Base-by-base conservation (phyloP, 495 filamentous ascomycete species). In the Saxispiralis lemnorum region DNA sequence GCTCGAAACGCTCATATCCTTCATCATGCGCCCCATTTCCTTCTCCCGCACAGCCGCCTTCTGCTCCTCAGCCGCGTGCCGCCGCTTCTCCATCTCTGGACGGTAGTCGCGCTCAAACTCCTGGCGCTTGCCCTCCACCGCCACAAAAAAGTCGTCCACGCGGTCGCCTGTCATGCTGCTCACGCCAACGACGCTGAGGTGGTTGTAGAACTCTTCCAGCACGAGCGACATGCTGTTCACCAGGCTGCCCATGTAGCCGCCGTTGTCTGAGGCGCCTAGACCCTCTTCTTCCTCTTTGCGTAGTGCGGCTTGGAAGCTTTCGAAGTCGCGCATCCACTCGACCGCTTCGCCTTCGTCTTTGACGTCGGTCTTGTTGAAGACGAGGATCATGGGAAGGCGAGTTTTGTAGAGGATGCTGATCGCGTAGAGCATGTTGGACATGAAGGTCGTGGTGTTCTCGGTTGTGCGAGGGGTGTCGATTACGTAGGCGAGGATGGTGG, bases 251-350 rank as follows among this genome's bases (percentile, higher is more conserved):
- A 99, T 95, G 59, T 99, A 99, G 21, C 89, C 89, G 0, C 88
- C 85, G 10, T 70, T 67, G 1, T 72, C 64, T 16, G 78, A 82
- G 2, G 79, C 78, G 55, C 83, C 89, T 14, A 73, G 76, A 17
- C 83, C 84, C 1, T 62, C 59, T 43, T 81, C 76, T 62, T 96
- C 83, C 59, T 93, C 87, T 39, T 70, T 60, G 31, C 73, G 67
- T 28, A 99, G 63, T 32, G 89, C 89, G 24, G 71, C 72, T 60
- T 96, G 92, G 62, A 99, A 99, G 12, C 82, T 76, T 49, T 96
- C 88, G 54, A 92, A 96, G 57, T 99, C 87, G 14, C 86, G 93
- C 89, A 99, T 99, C 89, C 89, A 99, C 59, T 96, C 86, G 66
- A 93, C 92, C 7, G 84, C 89, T 16, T 55, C 48, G 16, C 69